phyloP scores from a whole-genome alignment of 208 protist species.

The Trypanosoma platydactyli region DNA sequence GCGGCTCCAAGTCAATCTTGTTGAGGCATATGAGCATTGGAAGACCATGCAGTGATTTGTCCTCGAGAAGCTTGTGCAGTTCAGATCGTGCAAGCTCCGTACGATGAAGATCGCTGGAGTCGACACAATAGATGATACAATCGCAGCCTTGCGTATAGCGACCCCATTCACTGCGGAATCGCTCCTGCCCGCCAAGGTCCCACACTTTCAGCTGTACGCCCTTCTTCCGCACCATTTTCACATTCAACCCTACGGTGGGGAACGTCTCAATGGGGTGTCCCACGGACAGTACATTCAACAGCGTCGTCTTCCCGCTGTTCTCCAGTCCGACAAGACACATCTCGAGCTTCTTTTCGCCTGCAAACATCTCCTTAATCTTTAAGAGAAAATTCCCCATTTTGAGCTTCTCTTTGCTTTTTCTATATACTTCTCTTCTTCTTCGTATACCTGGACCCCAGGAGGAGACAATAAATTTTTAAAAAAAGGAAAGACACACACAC shows the following conservation, averaged over 20 bases:
- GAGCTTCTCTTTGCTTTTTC: not conserved
- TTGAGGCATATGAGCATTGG: constrained; percentile 81
- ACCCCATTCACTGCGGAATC: constrained; percentile 74
- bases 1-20: constrained; percentile 82
- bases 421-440: not conserved
- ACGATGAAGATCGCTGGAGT: constrained; percentile 60
- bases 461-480: not conserved
- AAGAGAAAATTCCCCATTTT: constrained; percentile 59
- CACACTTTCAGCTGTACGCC: constrained; percentile 82
- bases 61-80: constrained; percentile 65
- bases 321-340: constrained; percentile 78
- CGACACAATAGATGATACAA: constrained; percentile 77
- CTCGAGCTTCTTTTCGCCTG: constrained; percentile 64
- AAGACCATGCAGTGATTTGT: constrained; percentile 47
- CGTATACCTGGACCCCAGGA: not conserved
- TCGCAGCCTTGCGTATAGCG: constrained; percentile 74
- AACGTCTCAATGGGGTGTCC: constrained; percentile 69
- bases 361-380: constrained; percentile 53
- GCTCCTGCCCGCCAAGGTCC: constrained; percentile 77
- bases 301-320: constrained; percentile 80
- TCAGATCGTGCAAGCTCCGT: constrained; percentile 55
- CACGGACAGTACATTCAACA: constrained; percentile 76
- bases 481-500: not conserved
- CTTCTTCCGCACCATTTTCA: constrained; percentile 76
- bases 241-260: constrained; percentile 81